Evolutionary conservation across 805 yeast species (phyloP), one percentile per base, ranked within the genome.

Genomic region (Metschnikowia cerradonensis): DNA sequence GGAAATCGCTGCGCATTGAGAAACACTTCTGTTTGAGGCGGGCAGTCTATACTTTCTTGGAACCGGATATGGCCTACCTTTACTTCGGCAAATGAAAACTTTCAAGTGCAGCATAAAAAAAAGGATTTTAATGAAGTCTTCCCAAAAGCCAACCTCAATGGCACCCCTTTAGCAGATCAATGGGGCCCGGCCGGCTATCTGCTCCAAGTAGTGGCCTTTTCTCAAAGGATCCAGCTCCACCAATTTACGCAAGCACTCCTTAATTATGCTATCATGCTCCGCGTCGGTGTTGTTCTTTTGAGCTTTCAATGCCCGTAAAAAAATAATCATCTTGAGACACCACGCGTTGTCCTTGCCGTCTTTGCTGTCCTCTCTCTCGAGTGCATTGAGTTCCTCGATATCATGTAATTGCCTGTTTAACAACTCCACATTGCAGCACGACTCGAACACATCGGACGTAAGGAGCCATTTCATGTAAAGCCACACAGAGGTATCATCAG

Each of bases 401-500:
- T 74, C 73, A 1, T 60, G 53, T 7, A 81, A 64, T 45, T 87
- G 82, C 1, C 67, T 62, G 1, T 67, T 53, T 10, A 88, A 62
- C 1, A 86, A 58, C 0, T 61, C 60, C 5, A 64, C 61, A 7
- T 44, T 34, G 36, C 47, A 44, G 23, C 41, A 44, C 35, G 17
- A 35, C 7, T n/a, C 13, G 34, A 80, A 70, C 33, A 78, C 67
- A 11, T 64, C 65, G 35, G 76, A 76, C 6, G 77, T 72, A 6
- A 81, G 62, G 20, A 92, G 72, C 98, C 98, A 94, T 47, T 83
- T 79, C 52, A 89, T 75, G 63, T 91, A 94, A 1, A 87, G 76
- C 97, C 98, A 94, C 0, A 89, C 86, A 0, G 97, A 88, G 41
- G 95, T 91, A 63, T 94, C 99, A 48, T 88, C 92, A 0, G 96